Evolutionary conservation across 768 basidiomycete species (phyloP).

Genomic region (Lactarius akahatsu): DNA sequence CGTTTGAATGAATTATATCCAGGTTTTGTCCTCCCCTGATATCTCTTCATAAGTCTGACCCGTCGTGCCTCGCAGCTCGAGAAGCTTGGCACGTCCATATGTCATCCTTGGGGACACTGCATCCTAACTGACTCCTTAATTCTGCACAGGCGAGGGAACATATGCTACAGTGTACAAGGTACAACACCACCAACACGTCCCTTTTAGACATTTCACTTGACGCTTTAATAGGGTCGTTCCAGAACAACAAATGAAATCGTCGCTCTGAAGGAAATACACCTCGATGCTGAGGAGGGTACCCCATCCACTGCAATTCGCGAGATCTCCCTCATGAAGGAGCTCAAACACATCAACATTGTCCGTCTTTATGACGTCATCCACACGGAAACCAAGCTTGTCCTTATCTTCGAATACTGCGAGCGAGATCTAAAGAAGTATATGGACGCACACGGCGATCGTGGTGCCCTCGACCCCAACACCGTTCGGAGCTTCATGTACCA

Average conservation of each 20-base stretch:
- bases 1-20: slow-evolving; percentile 55
- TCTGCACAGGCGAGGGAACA: slow-evolving; percentile 73
- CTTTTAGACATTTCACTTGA: slow-evolving; percentile 12
- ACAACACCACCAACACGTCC: slow-evolving; percentile 21
- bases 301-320: slow-evolving; percentile 98
- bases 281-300: slow-evolving; percentile 98
- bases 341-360: slow-evolving; percentile 98
- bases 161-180: slow-evolving; percentile 99
- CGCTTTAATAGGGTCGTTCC: slow-evolving; percentile 72
- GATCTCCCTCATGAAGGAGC: slow-evolving; percentile 98
- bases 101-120: background rate
- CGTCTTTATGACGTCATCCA: slow-evolving; percentile 98
- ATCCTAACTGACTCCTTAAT: slow-evolving; percentile 1
- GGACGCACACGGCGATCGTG: slow-evolving; percentile 96
- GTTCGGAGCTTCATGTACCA: slow-evolving; percentile 98
- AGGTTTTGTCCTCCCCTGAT: slow-evolving; percentile 38
- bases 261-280: slow-evolving; percentile 97
- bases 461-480: slow-evolving; percentile 85
- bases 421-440: slow-evolving; percentile 99
- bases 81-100: slow-evolving; percentile 62
- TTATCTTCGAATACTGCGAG: slow-evolving; percentile 98
- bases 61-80: slow-evolving; percentile 56
- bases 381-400: slow-evolving; percentile 95
- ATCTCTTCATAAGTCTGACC: slow-evolving; percentile 22
- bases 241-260: slow-evolving; percentile 98